These are phyloP conservation scores for Kuraishia molischiana DNA, from an alignment of 805 yeast genomes.

Conservation along the genomic window DNA sequence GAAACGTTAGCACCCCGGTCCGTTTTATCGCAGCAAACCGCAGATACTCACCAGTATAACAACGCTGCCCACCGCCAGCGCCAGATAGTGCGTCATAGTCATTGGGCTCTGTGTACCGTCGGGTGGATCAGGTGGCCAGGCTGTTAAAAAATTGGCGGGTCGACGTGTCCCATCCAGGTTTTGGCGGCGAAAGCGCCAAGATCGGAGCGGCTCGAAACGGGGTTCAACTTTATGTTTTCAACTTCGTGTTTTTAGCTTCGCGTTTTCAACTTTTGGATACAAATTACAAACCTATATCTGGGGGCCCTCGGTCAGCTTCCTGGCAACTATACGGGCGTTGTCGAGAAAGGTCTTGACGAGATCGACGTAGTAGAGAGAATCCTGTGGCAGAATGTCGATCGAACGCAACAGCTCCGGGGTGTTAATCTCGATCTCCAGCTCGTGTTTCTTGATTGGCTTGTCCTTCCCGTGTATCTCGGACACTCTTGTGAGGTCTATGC, in stretches of 20 bases:
- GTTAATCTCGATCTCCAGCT: constrained; percentile 24
- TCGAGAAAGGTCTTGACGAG: constrained; percentile 35
- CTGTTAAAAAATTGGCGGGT: no score
- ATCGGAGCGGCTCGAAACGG: not conserved
- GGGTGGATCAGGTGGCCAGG: no score
- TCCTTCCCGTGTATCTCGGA: constrained; percentile 17
- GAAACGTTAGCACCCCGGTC: no score
- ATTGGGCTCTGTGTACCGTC: no score
- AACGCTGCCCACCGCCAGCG: no score
- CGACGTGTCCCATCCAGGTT: not conserved
- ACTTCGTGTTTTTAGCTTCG: no score
- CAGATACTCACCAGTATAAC: no score
- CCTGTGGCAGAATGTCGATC: constrained; percentile 20
- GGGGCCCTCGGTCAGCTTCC: constrained; percentile 16
- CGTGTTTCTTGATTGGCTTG: constrained; percentile 13
- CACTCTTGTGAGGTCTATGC: constrained; percentile 65
- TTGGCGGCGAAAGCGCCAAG: not conserved
- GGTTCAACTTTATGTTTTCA: not conserved
- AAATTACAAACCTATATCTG: no score
- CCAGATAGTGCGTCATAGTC: no score
- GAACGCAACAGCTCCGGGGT: constrained; percentile 19
- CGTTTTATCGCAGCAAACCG: no score
- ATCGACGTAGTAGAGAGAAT: constrained; percentile 32
- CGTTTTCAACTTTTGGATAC: no score
- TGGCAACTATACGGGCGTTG: constrained; percentile 26